Conservation (phyloP, 306 rosid species). For the Prunus dulcis region DNA sequence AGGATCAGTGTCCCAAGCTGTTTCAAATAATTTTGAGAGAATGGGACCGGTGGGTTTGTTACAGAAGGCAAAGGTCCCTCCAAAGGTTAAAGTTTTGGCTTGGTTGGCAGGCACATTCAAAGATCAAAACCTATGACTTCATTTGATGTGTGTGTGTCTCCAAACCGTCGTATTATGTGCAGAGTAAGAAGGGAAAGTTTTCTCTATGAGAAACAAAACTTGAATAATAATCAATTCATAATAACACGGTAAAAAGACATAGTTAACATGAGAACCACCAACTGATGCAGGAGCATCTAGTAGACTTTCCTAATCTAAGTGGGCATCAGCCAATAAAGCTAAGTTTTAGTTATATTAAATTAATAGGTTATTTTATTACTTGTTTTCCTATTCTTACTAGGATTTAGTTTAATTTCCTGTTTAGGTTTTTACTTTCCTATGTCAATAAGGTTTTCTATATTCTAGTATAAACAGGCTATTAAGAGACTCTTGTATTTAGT, state of each 20-base stretch:
- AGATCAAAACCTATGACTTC: background rate
- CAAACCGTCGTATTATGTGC: background rate
- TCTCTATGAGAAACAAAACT: background rate
- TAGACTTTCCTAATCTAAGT: too few relatives aligned
- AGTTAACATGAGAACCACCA: background rate
- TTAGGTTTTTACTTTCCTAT: too few relatives aligned
- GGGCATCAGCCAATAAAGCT: too few relatives aligned
- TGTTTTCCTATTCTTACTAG: too few relatives aligned
- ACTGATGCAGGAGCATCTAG: too few relatives aligned
- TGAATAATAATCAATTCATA: background rate
- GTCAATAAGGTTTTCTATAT: too few relatives aligned
- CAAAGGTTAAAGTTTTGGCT: background rate
- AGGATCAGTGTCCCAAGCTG: background rate
- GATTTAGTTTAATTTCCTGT: too few relatives aligned
- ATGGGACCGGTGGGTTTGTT: background rate
- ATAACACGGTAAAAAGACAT: background rate
- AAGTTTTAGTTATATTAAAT: too few relatives aligned
- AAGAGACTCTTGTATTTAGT: too few relatives aligned
- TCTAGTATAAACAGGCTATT: too few relatives aligned
- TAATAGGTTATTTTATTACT: too few relatives aligned
- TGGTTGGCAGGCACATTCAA: background rate
- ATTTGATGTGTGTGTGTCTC: background rate
- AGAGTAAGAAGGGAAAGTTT: background rate
- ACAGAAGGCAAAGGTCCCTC: background rate
- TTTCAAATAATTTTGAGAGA: too few relatives aligned